Evolutionary conservation across 2,329 filamentous ascomycete genomes (phyloP).

Genomic region (Fusarium lyarnte): DNA sequence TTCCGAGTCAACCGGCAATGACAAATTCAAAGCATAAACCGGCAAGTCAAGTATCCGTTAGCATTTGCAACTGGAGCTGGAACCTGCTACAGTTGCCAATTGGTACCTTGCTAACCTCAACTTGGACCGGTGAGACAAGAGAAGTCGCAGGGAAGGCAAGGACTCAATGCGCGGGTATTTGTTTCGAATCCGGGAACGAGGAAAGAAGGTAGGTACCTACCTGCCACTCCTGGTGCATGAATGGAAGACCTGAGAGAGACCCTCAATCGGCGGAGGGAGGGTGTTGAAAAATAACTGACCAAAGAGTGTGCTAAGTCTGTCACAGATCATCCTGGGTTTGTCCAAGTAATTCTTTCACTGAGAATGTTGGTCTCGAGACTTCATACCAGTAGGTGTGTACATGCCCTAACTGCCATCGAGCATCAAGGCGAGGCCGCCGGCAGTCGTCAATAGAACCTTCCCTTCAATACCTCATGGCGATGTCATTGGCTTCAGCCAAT

Average conservation of each 20-base stretch:
- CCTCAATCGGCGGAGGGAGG: neutral
- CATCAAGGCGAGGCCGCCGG: neutral
- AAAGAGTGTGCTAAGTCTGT: neutral
- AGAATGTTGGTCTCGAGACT: neutral
- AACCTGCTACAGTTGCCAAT: constrained; percentile 8
- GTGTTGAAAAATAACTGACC: neutral
- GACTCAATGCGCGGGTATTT: constrained; percentile 25
- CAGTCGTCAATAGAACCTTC: neutral
- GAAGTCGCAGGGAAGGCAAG: constrained; percentile 28
- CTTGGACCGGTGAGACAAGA: constrained; percentile 27
- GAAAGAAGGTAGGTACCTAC: constrained; percentile 7
- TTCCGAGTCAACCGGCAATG: neutral
- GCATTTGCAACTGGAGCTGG: neutral
- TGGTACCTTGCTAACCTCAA: constrained; percentile 15
- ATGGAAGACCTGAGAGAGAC: neutral
- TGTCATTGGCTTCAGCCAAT: constrained; percentile 12
- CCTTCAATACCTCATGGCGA: neutral
- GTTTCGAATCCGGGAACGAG: constrained; percentile 32
- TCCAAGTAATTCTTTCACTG: neutral
- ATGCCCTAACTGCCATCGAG: neutral
- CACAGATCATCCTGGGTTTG: neutral
- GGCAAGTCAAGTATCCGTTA: constrained; percentile 23
- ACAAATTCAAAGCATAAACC: constrained; percentile 16
- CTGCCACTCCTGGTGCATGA: neutral
- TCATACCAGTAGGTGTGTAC: neutral